phyloP scores from a whole-genome alignment of 208 protist genomes.

The Wallacemonas collosoma region DNA sequence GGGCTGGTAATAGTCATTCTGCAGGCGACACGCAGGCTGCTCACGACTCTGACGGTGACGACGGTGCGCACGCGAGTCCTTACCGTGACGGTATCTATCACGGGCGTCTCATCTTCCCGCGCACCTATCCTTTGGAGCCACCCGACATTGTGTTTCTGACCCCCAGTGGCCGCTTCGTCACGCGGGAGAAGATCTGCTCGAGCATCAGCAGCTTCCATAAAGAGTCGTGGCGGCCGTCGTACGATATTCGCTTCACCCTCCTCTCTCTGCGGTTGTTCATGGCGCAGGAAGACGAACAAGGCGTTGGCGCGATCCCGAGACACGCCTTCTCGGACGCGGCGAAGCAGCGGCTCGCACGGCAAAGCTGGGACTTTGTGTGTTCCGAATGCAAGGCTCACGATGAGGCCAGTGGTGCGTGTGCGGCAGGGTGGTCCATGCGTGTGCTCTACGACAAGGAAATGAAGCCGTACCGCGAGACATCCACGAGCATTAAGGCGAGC shows the following conservation, averaged over 20 bases:
- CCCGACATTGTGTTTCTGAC: conserved; percentile 92
- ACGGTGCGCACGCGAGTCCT: conserved; percentile 22
- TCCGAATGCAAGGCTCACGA: conserved; percentile 27
- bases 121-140: conserved; percentile 84
- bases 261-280: conserved; percentile 83
- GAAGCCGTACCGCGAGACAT: conserved; percentile 47
- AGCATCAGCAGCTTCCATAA: conserved; percentile 88
- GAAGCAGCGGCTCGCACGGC: conserved; percentile 43
- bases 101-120: conserved; percentile 75
- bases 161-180: conserved; percentile 84
- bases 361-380: conserved; percentile 60
- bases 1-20: not conserved
- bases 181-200: conserved; percentile 84
- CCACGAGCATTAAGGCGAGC: conserved; percentile 23
- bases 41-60: conserved; percentile 8
- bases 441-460: conserved; percentile 56
- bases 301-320: conserved; percentile 61
- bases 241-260: conserved; percentile 70
- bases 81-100: conserved; percentile 90
- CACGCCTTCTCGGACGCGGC: conserved; percentile 35
- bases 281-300: conserved; percentile 77
- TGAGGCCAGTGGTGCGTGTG: not conserved
- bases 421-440: not conserved
- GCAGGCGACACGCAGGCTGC: not conserved
- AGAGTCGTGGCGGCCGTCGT: conserved; percentile 87